Evolutionary conservation across 768 basidiomycete species (phyloP), one percentile per base, ranked within the genome.

Genomic region (Pleurotus platypus): DNA sequence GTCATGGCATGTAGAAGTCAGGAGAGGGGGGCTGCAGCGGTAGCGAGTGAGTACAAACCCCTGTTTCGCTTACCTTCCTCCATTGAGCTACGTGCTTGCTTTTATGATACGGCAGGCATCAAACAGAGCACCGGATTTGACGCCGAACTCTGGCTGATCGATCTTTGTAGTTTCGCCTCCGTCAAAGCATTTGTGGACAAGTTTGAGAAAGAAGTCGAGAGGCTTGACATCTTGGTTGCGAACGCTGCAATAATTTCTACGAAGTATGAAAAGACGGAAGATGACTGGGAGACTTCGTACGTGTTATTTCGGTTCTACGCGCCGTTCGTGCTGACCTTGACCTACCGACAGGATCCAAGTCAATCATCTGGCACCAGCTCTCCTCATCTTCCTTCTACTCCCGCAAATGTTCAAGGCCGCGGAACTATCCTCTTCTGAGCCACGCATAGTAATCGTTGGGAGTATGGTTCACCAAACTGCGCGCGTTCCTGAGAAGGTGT

Each of bases 201-300:
- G 46, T 72, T 68, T 8, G 63, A 67, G 16, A 70, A 69, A 46
- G 67, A 70, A 16, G 66, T 67, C 11, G 69, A 63, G 4, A 59
- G 75, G 11, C 61, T 80, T 13, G 78, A 79, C 57, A 70, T 81
- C 16, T 63, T 83, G 1, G 68, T 81, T 13, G 72, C 74, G 64
- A 81, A 81, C 24, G 78, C 80, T 0, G 78, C 58, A 0, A 51
- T 74, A 2, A 16, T 54, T 0, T 2, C 22, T 0, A 0, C 0
- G 1, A 54, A n/a, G 11, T 72, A 70, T 30, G 39, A 64, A 5
- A 46, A 60, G 11, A 78, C 75, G 0, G 38, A 53, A 0, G 75
- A 83, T 63, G 81, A 77, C 6, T 83, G 78, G 78, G 81, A 84
- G 57, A 49, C 65, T 11, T 66, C 61, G 82, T 81, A 49, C 9